Evolutionary conservation across 148 eudicot genomes (phyloP), one percentile per base, ranked within the genome.

Genomic region (Persicaria maculosa): DNA sequence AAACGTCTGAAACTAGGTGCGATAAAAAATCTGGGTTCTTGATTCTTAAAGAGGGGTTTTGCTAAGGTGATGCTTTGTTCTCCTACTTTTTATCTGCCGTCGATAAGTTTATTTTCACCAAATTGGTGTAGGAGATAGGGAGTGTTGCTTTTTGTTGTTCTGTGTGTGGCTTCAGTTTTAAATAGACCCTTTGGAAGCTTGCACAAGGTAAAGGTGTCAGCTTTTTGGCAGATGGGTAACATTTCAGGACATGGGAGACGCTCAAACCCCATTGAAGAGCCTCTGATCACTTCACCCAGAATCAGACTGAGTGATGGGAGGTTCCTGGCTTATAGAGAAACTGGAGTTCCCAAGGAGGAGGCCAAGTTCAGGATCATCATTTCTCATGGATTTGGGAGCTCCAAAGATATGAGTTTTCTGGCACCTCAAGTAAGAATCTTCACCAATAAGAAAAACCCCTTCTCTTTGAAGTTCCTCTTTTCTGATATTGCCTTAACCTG

Each of bases 371-470:
- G 14, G 9, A 45, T 70, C 68, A 76, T 76, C 74, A 54, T 76
- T 69, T 74, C 57, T 31, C 98, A 93, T 84, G 98, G 97, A 8
- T 87, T 86, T 77, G 97, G 85, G 17, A 89, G 91, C 75, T 84
- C 83, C 20, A 93, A 91, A 72, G 95, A 93, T 8, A 85, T 91
- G 87, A 80, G 85, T 68, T 87, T 93, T 70, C 70, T 79, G 72
- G 89, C 86, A 8, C 82, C 98, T 48, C 84, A 89, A 79, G 98
- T 93, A 85, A 17, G n/a, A 67, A 19, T 36, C 54, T 50, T 72
- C 2, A 12, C 40, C 40, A 1, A 1, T 2, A 31, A 31, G 40
- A 31, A 52, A 19, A 55, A 25, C 54, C 71, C 44, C 20, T 31
- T 50, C 47, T 77, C 74, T 47, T 25, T 70, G 25, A 61, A 14